Percentiles rank a stretch among this genome's conserved stretches.
These are phyloP conservation scores for Penicillium antarcticum DNA, from an alignment of 495 filamentous ascomycete genomes.

Conservation along the genomic window DNA sequence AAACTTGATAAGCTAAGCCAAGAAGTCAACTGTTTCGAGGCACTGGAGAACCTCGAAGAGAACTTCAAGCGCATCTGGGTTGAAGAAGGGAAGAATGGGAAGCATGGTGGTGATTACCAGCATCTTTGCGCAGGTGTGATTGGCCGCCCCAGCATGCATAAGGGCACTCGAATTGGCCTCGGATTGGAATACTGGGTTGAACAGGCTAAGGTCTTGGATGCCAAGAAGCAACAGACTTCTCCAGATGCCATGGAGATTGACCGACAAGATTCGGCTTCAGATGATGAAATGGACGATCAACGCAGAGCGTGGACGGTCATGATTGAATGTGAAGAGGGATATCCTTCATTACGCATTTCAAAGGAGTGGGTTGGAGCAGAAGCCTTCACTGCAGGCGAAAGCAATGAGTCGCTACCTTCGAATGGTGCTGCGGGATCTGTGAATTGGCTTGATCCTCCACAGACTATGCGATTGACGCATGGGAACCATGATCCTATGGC, in stretches of 20 bases:
- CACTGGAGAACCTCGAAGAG: slow-evolving; percentile 76
- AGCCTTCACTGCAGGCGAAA: slow-evolving; percentile 26
- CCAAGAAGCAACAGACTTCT: slow-evolving; percentile 31
- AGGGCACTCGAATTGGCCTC: slow-evolving; percentile 66
- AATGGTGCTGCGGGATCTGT: slow-evolving; percentile 22
- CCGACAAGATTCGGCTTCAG: slow-evolving; percentile 17
- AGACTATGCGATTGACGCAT: slow-evolving; percentile 40
- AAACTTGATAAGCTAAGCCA: slow-evolving; percentile 78
- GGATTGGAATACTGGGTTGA: slow-evolving; percentile 85
- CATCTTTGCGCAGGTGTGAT: slow-evolving; percentile 50
- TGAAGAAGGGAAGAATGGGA: slow-evolving; percentile 45
- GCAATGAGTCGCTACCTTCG: slow-evolving; percentile 19
- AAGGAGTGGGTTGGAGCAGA: slow-evolving; percentile 43
- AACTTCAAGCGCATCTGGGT: slow-evolving; percentile 59
- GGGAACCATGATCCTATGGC: slow-evolving; percentile 42
- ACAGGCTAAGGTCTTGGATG: slow-evolving; percentile 45
- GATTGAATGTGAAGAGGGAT: slow-evolving; percentile 48
- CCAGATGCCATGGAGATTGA: slow-evolving; percentile 39
- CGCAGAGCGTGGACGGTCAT: slow-evolving; percentile 34
- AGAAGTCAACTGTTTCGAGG: slow-evolving; percentile 83
- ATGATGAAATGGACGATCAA: slow-evolving; percentile 16
- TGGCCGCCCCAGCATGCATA: slow-evolving; percentile 78
- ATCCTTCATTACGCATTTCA: slow-evolving; percentile 45
- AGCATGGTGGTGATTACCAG: slow-evolving; percentile 47
- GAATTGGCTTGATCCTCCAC: slow-evolving; percentile 51